Base-by-base conservation (phyloP, 2,329 filamentous ascomycete species). In the Paraphaeosphaeria minitans region DNA sequence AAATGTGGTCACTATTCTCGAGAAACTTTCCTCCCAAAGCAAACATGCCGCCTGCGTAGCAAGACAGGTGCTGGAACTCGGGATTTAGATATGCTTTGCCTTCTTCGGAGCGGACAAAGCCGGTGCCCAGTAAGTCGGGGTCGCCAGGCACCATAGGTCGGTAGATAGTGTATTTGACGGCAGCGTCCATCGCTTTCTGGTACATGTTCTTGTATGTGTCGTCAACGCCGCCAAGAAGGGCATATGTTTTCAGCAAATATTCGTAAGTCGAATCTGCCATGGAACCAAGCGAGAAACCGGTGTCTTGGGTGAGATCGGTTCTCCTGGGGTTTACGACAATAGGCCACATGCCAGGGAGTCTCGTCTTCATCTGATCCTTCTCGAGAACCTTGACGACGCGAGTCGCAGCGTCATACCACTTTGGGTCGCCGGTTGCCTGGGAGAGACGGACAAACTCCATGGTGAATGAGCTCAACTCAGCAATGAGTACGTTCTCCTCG, bases 21-120 rank as follows among this genome's bases (percentile, higher is more conserved):
- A 87, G 87, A 1, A 87, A 67, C 65, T 82, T 84, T 46, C 85
- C 82, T 29, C 85, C 86, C 0, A 88, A 72, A 0, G 82, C 85
- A 59, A 87, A 84, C 85, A 88, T 88, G 53, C 85, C 86, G 12
- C 86, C 86, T 0, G 83, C 79, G 67, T 85, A 88, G 75, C 86
- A 88, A 24, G 78, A 80, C 14, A 88, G 78, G 70, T 88, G 86
- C 53, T 85, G 81, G 27, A 82, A 80, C 63, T 87, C 81, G 13
- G 85, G 80, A 12, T 80, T 75, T 6, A 85, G 73, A 9, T 66
- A 60, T 2, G 64, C 60, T 4, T 66, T 70, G 33, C 64, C 59
- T 55, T 59, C 66, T 45, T 74, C 71, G 0, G 76, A 75, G 16
- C 75, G 76, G 7, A 80, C 75, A 27, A 77, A 75, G 14, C 82